Percentiles rank a stretch among this genome's conserved stretches.
Conservation (phyloP, 305 asterid genomes). For the Fraxinus baroniana region DNA sequence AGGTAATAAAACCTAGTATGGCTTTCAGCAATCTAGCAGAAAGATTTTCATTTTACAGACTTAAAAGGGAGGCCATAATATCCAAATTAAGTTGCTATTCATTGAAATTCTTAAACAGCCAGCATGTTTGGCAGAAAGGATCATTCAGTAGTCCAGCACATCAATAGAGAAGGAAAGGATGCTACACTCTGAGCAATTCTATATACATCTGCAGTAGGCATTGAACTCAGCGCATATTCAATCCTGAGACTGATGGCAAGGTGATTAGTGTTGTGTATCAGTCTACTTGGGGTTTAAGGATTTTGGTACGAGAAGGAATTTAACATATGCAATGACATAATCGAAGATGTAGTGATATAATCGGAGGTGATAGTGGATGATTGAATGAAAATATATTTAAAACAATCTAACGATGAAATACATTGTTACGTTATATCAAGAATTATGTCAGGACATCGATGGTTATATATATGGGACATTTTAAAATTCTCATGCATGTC, state of each 20-base stretch:
- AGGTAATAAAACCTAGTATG: not conserved
- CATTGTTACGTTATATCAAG: not conserved
- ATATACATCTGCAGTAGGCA: too few relatives aligned
- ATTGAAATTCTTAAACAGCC: not conserved
- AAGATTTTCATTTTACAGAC: not conserved
- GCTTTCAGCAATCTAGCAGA: not conserved
- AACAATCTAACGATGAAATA: not conserved
- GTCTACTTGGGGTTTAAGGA: too few relatives aligned
- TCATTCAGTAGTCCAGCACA: not conserved
- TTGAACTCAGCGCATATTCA: too few relatives aligned
- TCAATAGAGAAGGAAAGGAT: not conserved
- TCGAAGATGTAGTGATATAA: too few relatives aligned
- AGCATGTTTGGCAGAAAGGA: not conserved
- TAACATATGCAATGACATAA: too few relatives aligned
- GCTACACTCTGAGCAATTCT: not conserved
- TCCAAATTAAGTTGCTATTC: not conserved
- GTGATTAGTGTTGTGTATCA: too few relatives aligned
- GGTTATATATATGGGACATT: not conserved
- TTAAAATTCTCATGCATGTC: conserved; percentile 38
- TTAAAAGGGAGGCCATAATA: not conserved
- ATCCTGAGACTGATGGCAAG: too few relatives aligned
- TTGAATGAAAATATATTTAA: not conserved
- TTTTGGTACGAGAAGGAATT: too few relatives aligned
- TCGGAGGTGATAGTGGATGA: too few relatives aligned
- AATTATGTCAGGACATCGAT: too few relatives aligned